Percentiles rank a stretch among this genome's conserved stretches.
These are phyloP conservation scores for Colletotrichum simmondsii DNA, from an alignment of 2,329 filamentous ascomycete species.

Conservation along the genomic window DNA sequence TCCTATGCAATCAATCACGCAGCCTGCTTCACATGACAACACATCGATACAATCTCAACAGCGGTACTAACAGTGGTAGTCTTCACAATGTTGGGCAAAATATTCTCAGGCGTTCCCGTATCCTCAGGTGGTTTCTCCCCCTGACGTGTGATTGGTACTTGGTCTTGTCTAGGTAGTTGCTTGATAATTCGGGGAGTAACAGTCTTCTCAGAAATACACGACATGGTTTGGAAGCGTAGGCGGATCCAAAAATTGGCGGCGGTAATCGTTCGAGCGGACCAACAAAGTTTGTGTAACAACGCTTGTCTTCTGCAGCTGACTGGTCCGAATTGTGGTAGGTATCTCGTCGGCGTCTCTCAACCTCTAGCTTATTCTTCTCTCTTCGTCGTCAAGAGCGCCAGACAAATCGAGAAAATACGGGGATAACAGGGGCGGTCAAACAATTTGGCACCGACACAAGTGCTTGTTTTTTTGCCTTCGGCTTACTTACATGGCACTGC, in stretches of 20 bases:
- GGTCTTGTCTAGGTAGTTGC: background rate
- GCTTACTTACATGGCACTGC: constrained; percentile 29
- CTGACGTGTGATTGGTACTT: background rate
- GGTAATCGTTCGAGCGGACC: background rate
- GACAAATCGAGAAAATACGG: background rate
- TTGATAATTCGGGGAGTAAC: background rate
- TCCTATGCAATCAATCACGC: constrained; percentile 13
- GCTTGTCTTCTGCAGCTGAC: background rate
- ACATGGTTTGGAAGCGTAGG: background rate
- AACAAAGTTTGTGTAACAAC: background rate
- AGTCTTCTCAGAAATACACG: background rate
- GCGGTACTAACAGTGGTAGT: background rate
- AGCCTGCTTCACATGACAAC: constrained; percentile 21
- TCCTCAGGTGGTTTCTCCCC: background rate
- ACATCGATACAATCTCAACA: background rate
- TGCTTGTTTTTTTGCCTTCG: constrained; percentile 12
- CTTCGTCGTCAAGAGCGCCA: background rate
- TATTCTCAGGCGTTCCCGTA: background rate
- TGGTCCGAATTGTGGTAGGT: background rate
- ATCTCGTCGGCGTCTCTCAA: constrained; percentile 5
- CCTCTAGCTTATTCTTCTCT: background rate
- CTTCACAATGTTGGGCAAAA: background rate
- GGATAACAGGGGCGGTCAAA: constrained; percentile 7
- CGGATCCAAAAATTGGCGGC: background rate
- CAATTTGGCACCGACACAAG: background rate